Evolutionary conservation across 768 basidiomycete genomes (phyloP), one percentile per base, ranked within the genome.

Genomic region (Russula sp.): DNA sequence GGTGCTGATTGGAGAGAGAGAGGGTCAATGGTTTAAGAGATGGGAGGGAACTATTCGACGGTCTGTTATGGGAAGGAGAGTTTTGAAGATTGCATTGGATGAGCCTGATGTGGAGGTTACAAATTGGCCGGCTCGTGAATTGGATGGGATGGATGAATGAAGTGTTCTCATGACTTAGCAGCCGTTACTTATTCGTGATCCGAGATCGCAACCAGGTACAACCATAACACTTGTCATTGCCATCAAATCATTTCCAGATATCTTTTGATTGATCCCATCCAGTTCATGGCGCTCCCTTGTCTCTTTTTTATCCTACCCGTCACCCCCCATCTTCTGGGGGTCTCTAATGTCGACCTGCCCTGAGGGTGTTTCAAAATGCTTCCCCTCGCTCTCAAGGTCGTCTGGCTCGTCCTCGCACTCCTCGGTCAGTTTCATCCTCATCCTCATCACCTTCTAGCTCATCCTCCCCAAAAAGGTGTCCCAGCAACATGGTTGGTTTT

Each of bases 21-120:
- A 93, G 73, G 87, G 84, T 8, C 82, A 87, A 65, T 94, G 91
- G 91, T 88, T 91, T 71, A 80, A 79, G 71, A 77, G 77, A 57
- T 93, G 91, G 89, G 88, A 92, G 69, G 77, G 77, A 31, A 77
- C 83, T 1, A 89, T 94, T 58, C 77, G 76, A 48, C 78, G 82
- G 27, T 84, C 83, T 0, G 88, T 91, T 2, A 64, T 75, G 18
- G 63, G 37, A 20, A 60, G 48, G 14, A 63, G 37, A 27, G 61
- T 65, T 50, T 61, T 69, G 5, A 54, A 44, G 9, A 59, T 31
- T 8, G 59, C 66, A 5, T 40, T 73, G 53, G 45, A 45, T 42
- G 51, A 59, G 16, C 70, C 70, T 4, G 67, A 71, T 37, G 62
- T 51, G 1, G 53, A 55, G 13, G 27, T 54, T 31, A 55, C 40